Percentiles rank a stretch among this genome's conserved stretches.
These are phyloP conservation scores for Spathaspora sp. DNA, from an alignment of 1,139 yeast genomes.

Conservation along the genomic window DNA sequence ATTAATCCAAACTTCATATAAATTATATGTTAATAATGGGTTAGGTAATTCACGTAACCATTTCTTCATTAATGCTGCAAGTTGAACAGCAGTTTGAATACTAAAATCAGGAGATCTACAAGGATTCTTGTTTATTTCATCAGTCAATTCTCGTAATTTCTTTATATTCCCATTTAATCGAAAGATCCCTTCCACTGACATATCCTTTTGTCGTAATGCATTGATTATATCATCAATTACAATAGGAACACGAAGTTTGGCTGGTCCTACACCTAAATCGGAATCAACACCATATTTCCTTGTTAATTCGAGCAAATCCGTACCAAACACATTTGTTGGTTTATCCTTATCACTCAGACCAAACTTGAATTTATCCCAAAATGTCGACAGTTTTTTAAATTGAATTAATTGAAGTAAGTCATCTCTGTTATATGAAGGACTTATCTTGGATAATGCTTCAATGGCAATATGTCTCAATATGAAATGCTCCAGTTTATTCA, in stretches of 20 bases:
- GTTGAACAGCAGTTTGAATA: slow-evolving; percentile 83
- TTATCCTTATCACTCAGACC: slow-evolving; percentile 20
- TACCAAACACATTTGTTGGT: slow-evolving; percentile 64
- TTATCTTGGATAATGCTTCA: slow-evolving; percentile 52
- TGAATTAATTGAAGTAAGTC: slow-evolving; percentile 58
- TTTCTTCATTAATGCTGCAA: slow-evolving; percentile 91
- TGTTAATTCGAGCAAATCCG: slow-evolving; percentile 69
- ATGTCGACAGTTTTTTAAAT: slow-evolving; percentile 53
- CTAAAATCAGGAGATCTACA: slow-evolving; percentile 69
- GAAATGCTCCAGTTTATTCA: slow-evolving; percentile 59
- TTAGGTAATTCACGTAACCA: slow-evolving; percentile 91
- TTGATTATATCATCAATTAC: slow-evolving; percentile 82
- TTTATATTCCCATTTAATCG: slow-evolving; percentile 95
- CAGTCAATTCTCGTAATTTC: slow-evolving; percentile 71
- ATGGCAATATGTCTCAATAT: slow-evolving; percentile 68
- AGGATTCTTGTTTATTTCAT: slow-evolving; percentile 73
- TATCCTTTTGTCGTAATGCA: slow-evolving; percentile 86
- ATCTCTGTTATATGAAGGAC: slow-evolving; percentile 41
- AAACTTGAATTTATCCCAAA: slow-evolving; percentile 72
- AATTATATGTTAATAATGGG: slow-evolving; percentile 76
- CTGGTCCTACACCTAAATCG: slow-evolving; percentile 83
- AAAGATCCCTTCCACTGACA: slow-evolving; percentile 96
- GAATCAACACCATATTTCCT: slow-evolving; percentile 83
- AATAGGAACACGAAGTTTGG: slow-evolving; percentile 77
- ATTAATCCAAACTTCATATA: slow-evolving; percentile 79